Evolutionary conservation across 345 rosid species (phyloP), one percentile per base, ranked within the genome.

Genomic region (Hevea brasiliensis): DNA sequence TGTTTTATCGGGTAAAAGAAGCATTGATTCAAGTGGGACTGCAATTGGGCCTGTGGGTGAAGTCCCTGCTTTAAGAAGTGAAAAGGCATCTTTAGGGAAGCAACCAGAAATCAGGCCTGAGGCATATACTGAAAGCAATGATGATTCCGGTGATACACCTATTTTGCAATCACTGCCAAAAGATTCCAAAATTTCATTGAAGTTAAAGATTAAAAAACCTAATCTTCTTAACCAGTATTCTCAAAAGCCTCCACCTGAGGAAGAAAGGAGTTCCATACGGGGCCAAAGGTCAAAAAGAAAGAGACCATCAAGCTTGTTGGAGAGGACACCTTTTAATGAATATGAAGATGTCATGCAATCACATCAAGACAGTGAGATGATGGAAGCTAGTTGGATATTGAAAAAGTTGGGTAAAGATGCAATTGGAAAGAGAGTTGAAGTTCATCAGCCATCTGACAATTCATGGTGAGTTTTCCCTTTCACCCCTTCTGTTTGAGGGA

Each of bases 201-300:
- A 85, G 79, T 85, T 96, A 63, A 96, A 93, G 84, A 88, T 96
- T 72, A 96, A 86, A 78, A 96, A 93, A 66, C 92, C 91, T 47
- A 80, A 65, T 60, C 76, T 84, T 66, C 92, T 86, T 76, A 90
- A 84, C 73, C 87, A 82, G 80, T 75, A 80, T 71, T 74, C 90
- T 76, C 86, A 65, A 77, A 74, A 77, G 56, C 73, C 82, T 60
- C 89, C 62, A 64, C 68, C 76, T 48, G 96, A 87, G 41, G 97
- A 86, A 82, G 94, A 85, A 80, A 84, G 80, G 77, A 90, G 86
- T 75, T 86, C 80, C 59, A 79, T 85, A 55, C 91, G 90, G 78
- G 99, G 99, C 71, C 99, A 91, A 82, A 88, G 99, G 82, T 95
- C 99, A 32, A 95, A 95, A 84, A 84, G 99, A 83, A 95, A 91